Percentiles rank a stretch among this genome's conserved stretches.
Evolutionary conservation across 192 early-diverging fungal species (phyloP).

Genomic region (Oehlia diaphana): DNA sequence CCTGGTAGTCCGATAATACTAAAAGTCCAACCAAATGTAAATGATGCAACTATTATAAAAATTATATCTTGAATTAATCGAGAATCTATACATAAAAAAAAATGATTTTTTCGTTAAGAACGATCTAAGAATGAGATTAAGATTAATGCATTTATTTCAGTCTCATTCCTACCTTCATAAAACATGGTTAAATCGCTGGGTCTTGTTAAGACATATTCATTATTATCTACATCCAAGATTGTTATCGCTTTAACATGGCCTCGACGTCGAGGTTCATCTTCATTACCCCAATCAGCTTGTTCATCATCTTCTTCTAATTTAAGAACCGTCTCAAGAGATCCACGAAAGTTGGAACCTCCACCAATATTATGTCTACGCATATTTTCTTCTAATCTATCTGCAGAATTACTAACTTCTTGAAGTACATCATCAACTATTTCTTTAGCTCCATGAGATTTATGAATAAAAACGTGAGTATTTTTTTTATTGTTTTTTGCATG

Average conservation of each 20-base stretch:
- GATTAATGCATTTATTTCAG: not conserved
- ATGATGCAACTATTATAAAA: conserved; percentile 42
- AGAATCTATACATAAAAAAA: conserved; percentile 32
- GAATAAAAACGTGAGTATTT: not conserved
- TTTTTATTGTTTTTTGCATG: not conserved
- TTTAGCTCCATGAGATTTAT: not conserved
- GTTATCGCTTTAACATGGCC: conserved; percentile 35
- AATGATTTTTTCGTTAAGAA: not conserved
- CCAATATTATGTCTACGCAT: conserved; percentile 40
- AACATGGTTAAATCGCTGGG: conserved; percentile 47
- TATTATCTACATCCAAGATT: conserved; percentile 52
- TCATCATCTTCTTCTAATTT: conserved; percentile 41
- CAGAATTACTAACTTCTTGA: conserved; percentile 42
- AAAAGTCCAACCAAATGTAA: conserved; percentile 42
- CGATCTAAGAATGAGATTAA: not conserved
- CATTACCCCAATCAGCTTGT: conserved; percentile 22
- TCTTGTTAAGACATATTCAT: conserved; percentile 55
- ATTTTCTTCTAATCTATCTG: conserved; percentile 44
- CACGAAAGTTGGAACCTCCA: conserved; percentile 24
- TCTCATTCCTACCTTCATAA: conserved; percentile 41
- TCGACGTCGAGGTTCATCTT: conserved; percentile 24
- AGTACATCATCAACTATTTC: conserved; percentile 40
- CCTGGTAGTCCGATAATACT: conserved; percentile 41
- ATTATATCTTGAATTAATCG: conserved; percentile 47
- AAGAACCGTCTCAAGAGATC: conserved; percentile 42